Evolutionary conservation across 257 asterid genomes (phyloP).

Genomic region (Marsdenia floribunda): DNA sequence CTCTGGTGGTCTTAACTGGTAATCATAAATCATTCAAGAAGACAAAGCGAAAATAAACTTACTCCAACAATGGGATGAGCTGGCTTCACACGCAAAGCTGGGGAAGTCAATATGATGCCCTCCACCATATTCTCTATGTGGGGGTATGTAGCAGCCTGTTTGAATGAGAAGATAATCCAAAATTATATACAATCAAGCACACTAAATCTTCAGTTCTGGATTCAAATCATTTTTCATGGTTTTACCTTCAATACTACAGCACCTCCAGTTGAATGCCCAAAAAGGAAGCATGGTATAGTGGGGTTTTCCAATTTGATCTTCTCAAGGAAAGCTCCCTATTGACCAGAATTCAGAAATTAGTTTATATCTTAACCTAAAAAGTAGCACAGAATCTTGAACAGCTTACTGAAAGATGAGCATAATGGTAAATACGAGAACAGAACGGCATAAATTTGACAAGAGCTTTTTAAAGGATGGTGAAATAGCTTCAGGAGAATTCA

Average conservation of each 20-base stretch:
- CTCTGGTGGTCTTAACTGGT: not conserved
- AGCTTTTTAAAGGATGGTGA: not conserved
- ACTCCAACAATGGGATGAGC: constrained; percentile 95
- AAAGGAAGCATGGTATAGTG: constrained; percentile 77
- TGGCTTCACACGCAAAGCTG: constrained; percentile 97
- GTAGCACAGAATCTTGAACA: not conserved
- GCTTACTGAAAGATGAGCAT: not conserved
- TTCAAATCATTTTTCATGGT: constrained; percentile 5
- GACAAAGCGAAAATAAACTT: constrained; percentile 28
- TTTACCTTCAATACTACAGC: constrained; percentile 90
- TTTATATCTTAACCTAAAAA: not conserved
- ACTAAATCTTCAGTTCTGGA: not conserved
- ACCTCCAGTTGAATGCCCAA: constrained; percentile 99
- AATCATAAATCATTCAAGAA: not conserved
- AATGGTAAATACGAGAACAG: not conserved
- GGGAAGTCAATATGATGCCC: constrained; percentile 92
- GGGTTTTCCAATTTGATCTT: constrained; percentile 72
- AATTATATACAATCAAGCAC: not conserved
- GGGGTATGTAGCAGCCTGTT: constrained; percentile 79
- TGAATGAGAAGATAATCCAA: constrained; percentile 14
- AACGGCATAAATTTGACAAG: not conserved
- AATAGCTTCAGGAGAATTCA: not conserved
- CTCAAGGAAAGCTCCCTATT: constrained; percentile 70
- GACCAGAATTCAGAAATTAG: constrained; percentile 14
- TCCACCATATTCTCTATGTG: constrained; percentile 76